Base-by-base conservation (phyloP, 208 protist species). In the Wallacemonas sp. region DNA sequence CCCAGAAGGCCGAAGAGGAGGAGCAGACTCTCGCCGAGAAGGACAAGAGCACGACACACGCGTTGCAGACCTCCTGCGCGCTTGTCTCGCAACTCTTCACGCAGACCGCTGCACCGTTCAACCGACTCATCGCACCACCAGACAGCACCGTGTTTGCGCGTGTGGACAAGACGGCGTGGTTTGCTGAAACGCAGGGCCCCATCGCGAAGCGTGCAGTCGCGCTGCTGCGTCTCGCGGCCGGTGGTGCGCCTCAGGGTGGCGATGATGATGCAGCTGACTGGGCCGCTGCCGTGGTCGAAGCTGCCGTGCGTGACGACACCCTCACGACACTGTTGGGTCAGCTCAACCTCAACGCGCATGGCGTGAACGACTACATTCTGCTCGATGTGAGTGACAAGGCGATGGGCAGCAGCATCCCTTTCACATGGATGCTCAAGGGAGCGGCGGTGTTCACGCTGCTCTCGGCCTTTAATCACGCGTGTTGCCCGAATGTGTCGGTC, bases 401-500 rank as follows among this genome's bases (percentile, higher is more conserved):
- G n/a, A 23, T 2, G 16, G n/a, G 0, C 24, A 62, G 32, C 14
- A 12, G 0, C 5, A 0, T 58, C 6, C 41, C 12, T 14, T 77
- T 83, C 52, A 34, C 65, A 21, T 87, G 81, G 76, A 64, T 86
- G 17, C 33, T 90, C 21, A 94, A 94, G 52, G 88, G 88, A 19
- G 88, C 78, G 0, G 88, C 72, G 0, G 60, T 94, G n/a, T 94
- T 88, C 69, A 66, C 79, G 9, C 67, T 94, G 27, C 88, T 90
- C 34, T 75, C 81, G 16, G 74, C 66, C 26, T 86, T 94, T 67
- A 94, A 94, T 54, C 88, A 94, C 70, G 88, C 82, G 21, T 94
- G 88, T 57, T 68, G 63, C 9, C 88, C 88, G 0, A 94, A 94
- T 61, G 54, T 78, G 11, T 39, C 41, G 9, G 83, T 94, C 8